Conservation (phyloP, 441 rosid genomes). For the Adansonia grandidieri region DNA sequence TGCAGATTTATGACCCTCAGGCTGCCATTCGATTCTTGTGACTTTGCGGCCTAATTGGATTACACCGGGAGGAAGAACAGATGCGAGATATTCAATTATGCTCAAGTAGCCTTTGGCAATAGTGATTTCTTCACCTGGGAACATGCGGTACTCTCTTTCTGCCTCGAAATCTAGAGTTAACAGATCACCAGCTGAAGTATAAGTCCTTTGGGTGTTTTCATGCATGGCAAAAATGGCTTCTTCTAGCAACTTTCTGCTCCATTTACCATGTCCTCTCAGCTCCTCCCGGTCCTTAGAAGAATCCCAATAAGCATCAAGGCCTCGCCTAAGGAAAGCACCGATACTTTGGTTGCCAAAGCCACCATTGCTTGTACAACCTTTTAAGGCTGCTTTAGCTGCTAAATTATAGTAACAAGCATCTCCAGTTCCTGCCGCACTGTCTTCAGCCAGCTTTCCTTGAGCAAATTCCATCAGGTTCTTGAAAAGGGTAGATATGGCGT, state of each 20-base stretch:
- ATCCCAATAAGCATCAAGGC: slow-evolving; percentile 68
- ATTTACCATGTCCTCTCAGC: slow-evolving; percentile 43
- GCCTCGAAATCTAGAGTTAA: slow-evolving; percentile 70
- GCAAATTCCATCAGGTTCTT: slow-evolving; percentile 79
- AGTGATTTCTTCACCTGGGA: slow-evolving; percentile 96
- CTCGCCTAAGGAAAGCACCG: slow-evolving; percentile 70
- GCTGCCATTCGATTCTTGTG: slow-evolving; percentile 74
- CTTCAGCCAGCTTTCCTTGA: slow-evolving; percentile 52
- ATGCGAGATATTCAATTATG: slow-evolving; percentile 69
- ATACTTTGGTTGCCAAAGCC: slow-evolving; percentile 51
- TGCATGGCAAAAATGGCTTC: slow-evolving; percentile 80
- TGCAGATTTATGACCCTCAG: slow-evolving; percentile 32
- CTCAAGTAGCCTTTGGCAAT: slow-evolving; percentile 86
- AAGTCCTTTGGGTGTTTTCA: slow-evolving; percentile 81
- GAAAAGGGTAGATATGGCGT: slow-evolving; percentile 61
- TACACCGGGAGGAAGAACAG: slow-evolving; percentile 70
- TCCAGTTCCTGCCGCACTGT: slow-evolving; percentile 25
- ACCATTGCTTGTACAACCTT: slow-evolving; percentile 37
- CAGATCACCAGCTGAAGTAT: slow-evolving; percentile 88
- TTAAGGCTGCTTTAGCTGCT: slow-evolving; percentile 47
- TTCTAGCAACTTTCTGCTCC: slow-evolving; percentile 60
- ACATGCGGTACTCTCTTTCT: slow-evolving; percentile 89
- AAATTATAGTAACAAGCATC: slow-evolving; percentile 41
- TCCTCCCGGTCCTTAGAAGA: slow-evolving; percentile 36
- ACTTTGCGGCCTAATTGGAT: slow-evolving; percentile 76